Percentiles rank a stretch among this genome's conserved stretches.
phyloP scores from a whole-genome alignment of 1,139 yeast species.

The Pichia inconspicua region DNA sequence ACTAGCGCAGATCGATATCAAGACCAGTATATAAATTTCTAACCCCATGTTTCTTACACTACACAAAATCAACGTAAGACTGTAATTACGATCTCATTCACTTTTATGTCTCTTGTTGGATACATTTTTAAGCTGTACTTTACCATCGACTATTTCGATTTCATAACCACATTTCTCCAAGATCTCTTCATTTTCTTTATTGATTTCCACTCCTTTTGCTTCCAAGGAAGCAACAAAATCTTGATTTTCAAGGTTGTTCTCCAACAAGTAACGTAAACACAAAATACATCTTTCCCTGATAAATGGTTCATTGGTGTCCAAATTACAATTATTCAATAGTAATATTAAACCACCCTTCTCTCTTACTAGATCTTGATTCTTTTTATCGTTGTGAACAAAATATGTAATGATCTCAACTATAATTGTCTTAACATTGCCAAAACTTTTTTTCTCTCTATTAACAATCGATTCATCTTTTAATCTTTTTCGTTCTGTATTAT shows the following conservation, averaged over 20 bases:
- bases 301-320: slow-evolving; percentile 83
- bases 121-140: slow-evolving; percentile 33
- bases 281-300: slow-evolving; percentile 80
- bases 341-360: slow-evolving; percentile 61
- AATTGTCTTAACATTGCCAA: slow-evolving; percentile 55
- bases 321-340: slow-evolving; percentile 70
- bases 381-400: slow-evolving; percentile 42
- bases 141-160: slow-evolving; percentile 49
- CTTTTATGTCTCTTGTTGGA: neutral
- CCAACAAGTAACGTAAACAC: slow-evolving; percentile 62
- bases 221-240: slow-evolving; percentile 58
- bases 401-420: slow-evolving; percentile 55
- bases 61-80: too few relatives aligned
- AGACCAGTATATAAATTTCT: neutral
- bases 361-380: slow-evolving; percentile 62
- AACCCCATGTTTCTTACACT: too few relatives aligned
- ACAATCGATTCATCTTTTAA: slow-evolving; percentile 20
- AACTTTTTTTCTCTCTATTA: slow-evolving; percentile 20
- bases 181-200: slow-evolving; percentile 35
- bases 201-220: slow-evolving; percentile 45
- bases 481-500: slow-evolving; percentile 35
- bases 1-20: neutral
- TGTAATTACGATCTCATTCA: too few relatives aligned
- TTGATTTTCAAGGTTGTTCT: slow-evolving; percentile 62
- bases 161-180: slow-evolving; percentile 53